Percentiles rank a stretch among this genome's conserved stretches.
phyloP scores from a whole-genome alignment of 23 red algal species.

The Gracilaria domingensis region DNA sequence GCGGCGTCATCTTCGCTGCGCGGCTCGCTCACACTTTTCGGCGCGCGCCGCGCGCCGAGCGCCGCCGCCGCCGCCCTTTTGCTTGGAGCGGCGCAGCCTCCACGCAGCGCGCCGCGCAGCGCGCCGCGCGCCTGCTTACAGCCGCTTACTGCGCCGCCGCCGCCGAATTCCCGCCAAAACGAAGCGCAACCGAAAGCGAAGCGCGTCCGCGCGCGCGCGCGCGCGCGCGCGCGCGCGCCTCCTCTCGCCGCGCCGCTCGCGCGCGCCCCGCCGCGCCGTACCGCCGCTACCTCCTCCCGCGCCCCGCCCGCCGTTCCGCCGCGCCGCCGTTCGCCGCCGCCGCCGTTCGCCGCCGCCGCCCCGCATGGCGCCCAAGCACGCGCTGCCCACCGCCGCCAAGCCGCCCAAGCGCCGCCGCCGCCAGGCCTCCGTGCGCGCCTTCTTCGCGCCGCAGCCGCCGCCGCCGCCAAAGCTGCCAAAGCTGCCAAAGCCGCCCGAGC shows the following conservation, averaged over 20 bases:
- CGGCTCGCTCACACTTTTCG: neutral
- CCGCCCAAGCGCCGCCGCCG: conserved; percentile 18
- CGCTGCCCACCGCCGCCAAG: conserved; percentile 1
- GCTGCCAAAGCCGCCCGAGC: neutral
- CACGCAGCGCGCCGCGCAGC: neutral
- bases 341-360: neutral
- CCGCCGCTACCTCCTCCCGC: too few relatives aligned
- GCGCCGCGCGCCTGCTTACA: too few relatives aligned
- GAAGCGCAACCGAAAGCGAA: neutral
- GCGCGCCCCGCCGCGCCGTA: neutral
- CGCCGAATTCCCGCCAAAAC: conserved; percentile 34
- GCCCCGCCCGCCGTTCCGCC: neutral
- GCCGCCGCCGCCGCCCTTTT: too few relatives aligned
- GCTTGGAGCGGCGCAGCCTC: neutral
- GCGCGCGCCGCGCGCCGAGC: too few relatives aligned
- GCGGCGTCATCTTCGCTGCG: neutral
- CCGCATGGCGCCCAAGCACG: conserved; percentile 23
- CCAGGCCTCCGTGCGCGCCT: conserved; percentile 23
- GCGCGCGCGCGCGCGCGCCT: neutral
- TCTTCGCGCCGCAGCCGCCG: conserved; percentile 13
- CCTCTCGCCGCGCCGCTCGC: neutral
- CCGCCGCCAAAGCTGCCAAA: too few relatives aligned
- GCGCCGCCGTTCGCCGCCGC: neutral
- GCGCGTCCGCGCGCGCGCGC: too few relatives aligned
- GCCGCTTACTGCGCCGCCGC: too few relatives aligned